Evolutionary conservation across 225 moss, liverwort and hornwort species (phyloP).

Genomic region (Asterella californica): DNA sequence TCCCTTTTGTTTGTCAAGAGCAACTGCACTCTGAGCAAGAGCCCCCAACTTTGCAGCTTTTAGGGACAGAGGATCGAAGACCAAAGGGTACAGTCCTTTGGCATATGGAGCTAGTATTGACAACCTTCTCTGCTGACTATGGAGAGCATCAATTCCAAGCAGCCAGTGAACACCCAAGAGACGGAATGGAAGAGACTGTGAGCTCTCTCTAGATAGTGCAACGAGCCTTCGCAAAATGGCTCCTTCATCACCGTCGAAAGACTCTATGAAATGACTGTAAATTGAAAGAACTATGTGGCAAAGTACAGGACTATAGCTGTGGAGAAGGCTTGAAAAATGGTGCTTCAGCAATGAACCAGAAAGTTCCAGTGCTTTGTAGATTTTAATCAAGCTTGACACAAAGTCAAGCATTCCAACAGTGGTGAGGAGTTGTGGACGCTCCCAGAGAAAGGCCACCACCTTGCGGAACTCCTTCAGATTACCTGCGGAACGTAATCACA

Average conservation of each 20-base stretch:
- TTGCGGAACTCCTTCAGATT: conserved; percentile 86
- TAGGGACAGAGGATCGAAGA: conserved; percentile 87
- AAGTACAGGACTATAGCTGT: conserved; percentile 79
- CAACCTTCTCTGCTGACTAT: conserved; percentile 31
- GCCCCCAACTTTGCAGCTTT: conserved; percentile 87
- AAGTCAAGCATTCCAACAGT: conserved; percentile 91
- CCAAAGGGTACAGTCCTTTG: conserved; percentile 70
- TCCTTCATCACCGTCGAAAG: conserved; percentile 61
- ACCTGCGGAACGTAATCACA: conserved; percentile 44
- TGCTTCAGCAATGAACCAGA: conserved; percentile 74
- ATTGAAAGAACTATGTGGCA: conserved; percentile 76
- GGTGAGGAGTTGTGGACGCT: conserved; percentile 71
- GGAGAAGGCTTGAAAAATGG: conserved; percentile 63
- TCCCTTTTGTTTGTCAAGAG: conserved; percentile 28
- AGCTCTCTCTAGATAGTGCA: conserved; percentile 65
- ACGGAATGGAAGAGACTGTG: conserved; percentile 76
- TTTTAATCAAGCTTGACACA: conserved; percentile 77
- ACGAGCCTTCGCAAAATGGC: conserved; percentile 63
- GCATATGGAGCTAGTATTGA: conserved; percentile 60
- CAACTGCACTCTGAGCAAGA: conserved; percentile 76
- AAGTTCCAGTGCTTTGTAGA: conserved; percentile 78
- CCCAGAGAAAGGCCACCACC: conserved; percentile 81
- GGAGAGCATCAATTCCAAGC: conserved; percentile 67
- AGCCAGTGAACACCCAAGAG: conserved; percentile 90
- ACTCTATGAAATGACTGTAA: conserved; percentile 71